Evolutionary conservation across 75 land plant species (phyloP).

Genomic region (Larix kaempferi): DNA sequence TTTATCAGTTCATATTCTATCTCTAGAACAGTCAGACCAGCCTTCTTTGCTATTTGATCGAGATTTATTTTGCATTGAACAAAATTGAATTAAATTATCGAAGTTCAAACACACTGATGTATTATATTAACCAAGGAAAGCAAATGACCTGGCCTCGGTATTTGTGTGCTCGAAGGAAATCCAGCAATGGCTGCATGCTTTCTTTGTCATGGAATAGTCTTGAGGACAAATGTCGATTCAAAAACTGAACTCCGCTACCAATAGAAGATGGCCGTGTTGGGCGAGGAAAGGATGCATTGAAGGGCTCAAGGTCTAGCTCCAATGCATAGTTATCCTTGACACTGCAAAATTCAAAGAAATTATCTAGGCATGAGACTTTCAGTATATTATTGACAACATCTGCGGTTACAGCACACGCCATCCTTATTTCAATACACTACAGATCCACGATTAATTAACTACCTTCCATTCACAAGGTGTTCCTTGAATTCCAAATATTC

Average conservation of each 20-base stretch:
- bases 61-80: too few species aligned
- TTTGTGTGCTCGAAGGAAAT: conserved; percentile 82
- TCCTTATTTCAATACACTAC: too few species aligned
- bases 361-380: too few species aligned
- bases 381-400: too few species aligned
- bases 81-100: not conserved
- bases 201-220: conserved; percentile 55
- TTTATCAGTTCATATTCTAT: too few species aligned
- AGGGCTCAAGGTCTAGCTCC: conserved; percentile 71
- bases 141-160: conserved; percentile 65
- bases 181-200: conserved; percentile 62
- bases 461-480: conserved; percentile 53
- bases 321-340: conserved; percentile 39
- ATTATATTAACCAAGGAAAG: not conserved
- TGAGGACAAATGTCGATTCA: conserved; percentile 92
- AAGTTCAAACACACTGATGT: not conserved
- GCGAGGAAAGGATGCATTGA: conserved; percentile 52
- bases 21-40: too few species aligned
- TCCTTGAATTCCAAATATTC: conserved; percentile 88
- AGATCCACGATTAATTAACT: conserved; percentile 13
- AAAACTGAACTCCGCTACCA: conserved; percentile 80
- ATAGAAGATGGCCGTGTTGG: conserved; percentile 54
- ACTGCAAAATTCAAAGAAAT: conserved; percentile 5
- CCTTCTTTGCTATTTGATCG: too few species aligned
- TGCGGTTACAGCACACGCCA: too few species aligned